Evolutionary conservation across 306 rosid species (phyloP).

Genomic region (Acacia acuminata): DNA sequence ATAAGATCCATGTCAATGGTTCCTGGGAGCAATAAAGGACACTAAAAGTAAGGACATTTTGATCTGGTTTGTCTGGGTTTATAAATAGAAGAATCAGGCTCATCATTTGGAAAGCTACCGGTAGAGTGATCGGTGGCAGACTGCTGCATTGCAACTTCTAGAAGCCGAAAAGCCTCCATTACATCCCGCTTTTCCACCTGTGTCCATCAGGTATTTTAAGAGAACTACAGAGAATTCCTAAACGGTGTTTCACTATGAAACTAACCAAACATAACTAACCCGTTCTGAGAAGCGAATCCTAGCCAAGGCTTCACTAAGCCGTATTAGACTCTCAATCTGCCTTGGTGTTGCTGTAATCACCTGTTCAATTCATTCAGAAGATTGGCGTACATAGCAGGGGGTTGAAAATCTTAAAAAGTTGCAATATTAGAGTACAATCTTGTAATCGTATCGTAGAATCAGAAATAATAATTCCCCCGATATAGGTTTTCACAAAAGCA

Average conservation of each 20-base stretch:
- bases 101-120: constrained; percentile 47
- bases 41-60: constrained; percentile 6
- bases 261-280: constrained; percentile 57
- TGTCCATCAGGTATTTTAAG: constrained; percentile 23
- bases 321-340: constrained; percentile 94
- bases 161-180: constrained; percentile 87
- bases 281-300: constrained; percentile 86
- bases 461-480: neutral
- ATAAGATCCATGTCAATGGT: constrained; percentile 98
- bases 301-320: constrained; percentile 95
- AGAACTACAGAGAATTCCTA: constrained; percentile 10
- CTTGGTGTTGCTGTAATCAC: constrained; percentile 98
- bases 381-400: neutral
- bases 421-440: constrained; percentile 1
- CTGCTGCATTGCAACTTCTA: constrained; percentile 98
- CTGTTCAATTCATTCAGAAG: constrained; percentile 44
- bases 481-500: neutral
- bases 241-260: constrained; percentile 13
- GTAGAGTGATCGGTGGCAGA: constrained; percentile 94
- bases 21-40: constrained; percentile 48
- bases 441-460: constrained; percentile 15
- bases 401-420: neutral
- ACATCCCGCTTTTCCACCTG: constrained; percentile 86
- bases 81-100: constrained; percentile 22
- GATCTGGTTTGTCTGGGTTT: constrained; percentile 7